Base-by-base conservation (phyloP, 257 asterid species). In the Cynanchum wilfordii region DNA sequence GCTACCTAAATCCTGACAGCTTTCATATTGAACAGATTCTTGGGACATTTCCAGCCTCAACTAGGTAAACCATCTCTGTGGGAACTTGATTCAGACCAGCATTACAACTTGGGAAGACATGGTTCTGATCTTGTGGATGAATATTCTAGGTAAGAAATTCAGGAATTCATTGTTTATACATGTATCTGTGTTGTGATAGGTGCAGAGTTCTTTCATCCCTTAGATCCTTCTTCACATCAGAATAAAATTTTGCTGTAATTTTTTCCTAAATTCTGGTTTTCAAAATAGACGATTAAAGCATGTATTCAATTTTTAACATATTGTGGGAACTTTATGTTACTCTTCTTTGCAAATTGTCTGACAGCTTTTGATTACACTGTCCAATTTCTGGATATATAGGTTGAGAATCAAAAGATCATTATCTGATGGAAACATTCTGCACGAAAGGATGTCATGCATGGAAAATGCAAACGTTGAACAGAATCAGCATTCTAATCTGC, bases 31-130 rank as follows among this genome's bases (percentile, higher is more conserved):
- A 79, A 74, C 87, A 95, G 99, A 80, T 92, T 95, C 82, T 82
- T 95, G 89, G 99, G 99, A 16, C 92, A 95, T 78, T 92, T 95
- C 83, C 97, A 86, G 79, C 96, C 99, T 54, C 97, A 86, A 66
- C 95, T 76, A 30, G 93, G 90, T 76, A 90, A 88, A 75, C 90
- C 99, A 36, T 90, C 95, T 73, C 82, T 95, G 10, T 92, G 98
- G 99, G 97, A 95, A 80, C 81, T 88, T 70, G 92, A 86, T 81
- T 89, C 98, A 66, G 99, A 90, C 76, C 98, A 88, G 77, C 92
- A 88, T 77, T 87, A 87, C 80, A 77, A 78, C 75, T 85, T 81
- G 45, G 89, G 92, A 77, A 80, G 81, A 66, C 95, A 85, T 79
- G 87, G 78, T 58, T 80, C 92, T 49, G 82, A 80, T 75, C 83